Conservation (phyloP, 495 filamentous ascomycete species). For the Podospora bellae-mahoneyi region DNA sequence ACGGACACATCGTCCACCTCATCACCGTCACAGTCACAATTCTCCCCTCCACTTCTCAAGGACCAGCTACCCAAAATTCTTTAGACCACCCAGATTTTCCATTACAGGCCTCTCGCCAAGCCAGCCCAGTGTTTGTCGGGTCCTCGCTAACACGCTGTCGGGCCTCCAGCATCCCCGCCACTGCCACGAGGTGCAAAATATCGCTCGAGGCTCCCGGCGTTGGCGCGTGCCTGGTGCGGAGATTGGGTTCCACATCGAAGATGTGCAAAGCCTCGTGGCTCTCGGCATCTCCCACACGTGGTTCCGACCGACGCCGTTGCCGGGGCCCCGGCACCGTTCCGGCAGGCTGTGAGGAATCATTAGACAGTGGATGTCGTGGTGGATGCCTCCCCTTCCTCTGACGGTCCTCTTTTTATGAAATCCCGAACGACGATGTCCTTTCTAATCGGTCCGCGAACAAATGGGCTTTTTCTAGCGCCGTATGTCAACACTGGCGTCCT, state of each 20-base stretch:
- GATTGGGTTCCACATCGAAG: background rate
- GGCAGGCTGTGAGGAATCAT: background rate
- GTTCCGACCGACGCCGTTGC: background rate
- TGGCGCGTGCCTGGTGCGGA: background rate
- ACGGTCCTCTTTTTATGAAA: background rate
- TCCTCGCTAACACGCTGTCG: conserved; percentile 9
- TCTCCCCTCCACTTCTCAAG: background rate
- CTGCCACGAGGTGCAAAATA: background rate
- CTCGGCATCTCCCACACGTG: background rate
- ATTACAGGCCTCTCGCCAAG: conserved; percentile 5
- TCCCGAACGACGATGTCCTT: background rate
- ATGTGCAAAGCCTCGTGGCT: background rate
- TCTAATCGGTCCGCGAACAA: background rate
- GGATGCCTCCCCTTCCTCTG: background rate
- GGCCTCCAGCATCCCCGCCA: background rate
- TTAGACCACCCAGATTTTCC: background rate
- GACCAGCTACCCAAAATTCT: background rate
- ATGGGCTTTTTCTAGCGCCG: background rate
- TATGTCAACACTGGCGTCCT: background rate
- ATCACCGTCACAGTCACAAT: background rate
- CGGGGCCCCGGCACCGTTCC: background rate
- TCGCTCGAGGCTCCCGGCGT: background rate
- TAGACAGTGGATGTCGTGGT: background rate
- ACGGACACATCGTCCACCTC: background rate
- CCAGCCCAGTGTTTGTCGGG: background rate